Evolutionary conservation across 345 rosid species (phyloP).

Genomic region (Gossypium sturtianum): DNA sequence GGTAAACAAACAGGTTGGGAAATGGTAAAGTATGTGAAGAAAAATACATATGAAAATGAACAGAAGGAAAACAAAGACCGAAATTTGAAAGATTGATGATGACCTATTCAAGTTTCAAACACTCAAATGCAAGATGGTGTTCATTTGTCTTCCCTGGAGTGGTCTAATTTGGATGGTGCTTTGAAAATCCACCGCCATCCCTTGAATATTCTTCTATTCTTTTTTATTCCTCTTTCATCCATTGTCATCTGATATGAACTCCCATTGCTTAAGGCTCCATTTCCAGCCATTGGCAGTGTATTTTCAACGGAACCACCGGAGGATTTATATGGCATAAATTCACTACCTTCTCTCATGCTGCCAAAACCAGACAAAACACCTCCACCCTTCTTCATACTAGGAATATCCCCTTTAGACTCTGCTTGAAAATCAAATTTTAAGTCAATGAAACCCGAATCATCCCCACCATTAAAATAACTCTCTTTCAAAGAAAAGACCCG

Average conservation of each 20-base stretch:
- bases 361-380: constrained; percentile 41
- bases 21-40: neutral
- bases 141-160: constrained; percentile 35
- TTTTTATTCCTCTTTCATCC: constrained; percentile 59
- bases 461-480: constrained; percentile 59
- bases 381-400: constrained; percentile 26
- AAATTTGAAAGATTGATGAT: constrained; percentile 2
- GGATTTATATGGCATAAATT: constrained; percentile 22
- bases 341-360: constrained; percentile 46
- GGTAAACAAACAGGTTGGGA: neutral
- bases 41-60: neutral
- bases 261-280: constrained; percentile 28
- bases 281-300: constrained; percentile 7
- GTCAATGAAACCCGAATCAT: constrained; percentile 85
- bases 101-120: neutral
- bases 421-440: constrained; percentile 69
- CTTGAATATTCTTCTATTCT: constrained; percentile 76
- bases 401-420: constrained; percentile 27
- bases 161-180: constrained; percentile 42
- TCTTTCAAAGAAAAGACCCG: constrained; percentile 71
- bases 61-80: neutral
- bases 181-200: constrained; percentile 93
- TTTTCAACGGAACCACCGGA: constrained; percentile 14
- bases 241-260: constrained; percentile 62
- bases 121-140: constrained; percentile 17